phyloP scores from a whole-genome alignment of 106 monocot genomes.

The Dendrobium officinale region DNA sequence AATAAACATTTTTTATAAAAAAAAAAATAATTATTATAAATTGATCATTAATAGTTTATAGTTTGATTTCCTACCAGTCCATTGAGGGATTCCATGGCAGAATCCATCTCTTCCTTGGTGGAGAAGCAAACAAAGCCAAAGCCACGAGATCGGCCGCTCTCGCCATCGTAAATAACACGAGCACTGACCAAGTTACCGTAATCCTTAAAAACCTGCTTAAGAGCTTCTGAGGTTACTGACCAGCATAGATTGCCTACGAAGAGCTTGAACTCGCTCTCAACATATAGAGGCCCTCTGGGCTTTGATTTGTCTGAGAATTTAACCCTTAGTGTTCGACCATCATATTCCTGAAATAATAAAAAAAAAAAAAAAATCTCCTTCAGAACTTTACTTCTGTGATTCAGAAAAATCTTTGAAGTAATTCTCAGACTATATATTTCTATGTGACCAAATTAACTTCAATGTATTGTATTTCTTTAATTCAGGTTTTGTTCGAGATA shows the following conservation, averaged over 20 bases:
- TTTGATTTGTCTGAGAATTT: conserved; percentile 81
- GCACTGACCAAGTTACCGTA: conserved; percentile 76
- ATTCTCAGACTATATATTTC: too few relatives aligned
- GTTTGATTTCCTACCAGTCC: conserved; percentile 37
- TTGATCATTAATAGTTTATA: too few relatives aligned
- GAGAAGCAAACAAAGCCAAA: conserved; percentile 87
- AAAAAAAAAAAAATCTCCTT: neutral
- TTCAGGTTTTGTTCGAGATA: too few relatives aligned
- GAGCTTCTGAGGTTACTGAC: conserved; percentile 66
- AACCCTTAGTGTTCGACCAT: conserved; percentile 65
- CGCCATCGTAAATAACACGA: conserved; percentile 81
- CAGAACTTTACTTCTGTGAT: neutral
- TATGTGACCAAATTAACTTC: too few relatives aligned
- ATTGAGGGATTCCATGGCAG: conserved; percentile 59
- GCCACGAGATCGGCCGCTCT: conserved; percentile 73
- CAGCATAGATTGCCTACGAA: conserved; percentile 89
- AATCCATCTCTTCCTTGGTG: conserved; percentile 77
- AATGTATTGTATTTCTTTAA: too few relatives aligned
- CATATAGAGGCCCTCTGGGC: conserved; percentile 53
- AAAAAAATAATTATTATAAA: too few relatives aligned
- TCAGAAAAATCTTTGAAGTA: too few relatives aligned
- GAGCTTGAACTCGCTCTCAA: conserved; percentile 79
- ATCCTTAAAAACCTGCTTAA: conserved; percentile 52
- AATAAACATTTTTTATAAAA: too few relatives aligned
- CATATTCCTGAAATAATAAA: conserved; percentile 44